Base-by-base conservation (phyloP, 257 asterid genomes). In the Cordia subcordata region DNA sequence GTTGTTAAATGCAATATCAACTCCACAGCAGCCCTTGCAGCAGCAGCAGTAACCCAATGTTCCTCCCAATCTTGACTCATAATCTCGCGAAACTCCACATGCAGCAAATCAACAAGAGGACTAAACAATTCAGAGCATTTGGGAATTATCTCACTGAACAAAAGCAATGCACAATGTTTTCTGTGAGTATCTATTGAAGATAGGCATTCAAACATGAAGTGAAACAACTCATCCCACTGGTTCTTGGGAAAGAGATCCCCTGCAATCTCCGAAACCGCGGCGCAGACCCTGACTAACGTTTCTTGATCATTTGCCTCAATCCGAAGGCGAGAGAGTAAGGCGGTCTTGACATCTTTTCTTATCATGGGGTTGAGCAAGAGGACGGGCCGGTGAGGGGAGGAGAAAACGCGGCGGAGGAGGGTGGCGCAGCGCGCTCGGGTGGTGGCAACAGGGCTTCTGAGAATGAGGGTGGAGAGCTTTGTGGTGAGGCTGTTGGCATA, bases 101-200 rank as follows among this genome's bases (percentile, higher is more conserved):
- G 20, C 54, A 63, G 15, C 14, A 16, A 0, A 53, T 53, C 61
- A 63, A 63, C 61, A 15, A 8, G 42, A 0, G 46, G 19, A 6
- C 8, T 15, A n/a, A 63, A 63, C 35, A 53, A 1, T 27, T 53
- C 53, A 39, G 61, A 60, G 56, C 40, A 63, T 40, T 8, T 53
- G 0, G 61, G 61, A 5, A 63, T 63, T 17, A 63, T 22, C 4
- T 40, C 54, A 53, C 23, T 13, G 53, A 18, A 54, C 18, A 63
- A 53, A 4, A 63, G 20, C 59, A 63, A 13, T 5, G 27, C 32
- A 44, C 32, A 44, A 21, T 32, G 42, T 6, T 16, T 63, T 42
- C 53, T 39, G 1, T 8, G 27, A 15, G 8, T 1, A 10, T 16
- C 11, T n/a, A 8, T 12, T 16, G 54, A 11, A 38, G 39, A n/a